Evolutionary conservation across 169 alveolate species (phyloP).

Genomic region (Babesia caballi): DNA sequence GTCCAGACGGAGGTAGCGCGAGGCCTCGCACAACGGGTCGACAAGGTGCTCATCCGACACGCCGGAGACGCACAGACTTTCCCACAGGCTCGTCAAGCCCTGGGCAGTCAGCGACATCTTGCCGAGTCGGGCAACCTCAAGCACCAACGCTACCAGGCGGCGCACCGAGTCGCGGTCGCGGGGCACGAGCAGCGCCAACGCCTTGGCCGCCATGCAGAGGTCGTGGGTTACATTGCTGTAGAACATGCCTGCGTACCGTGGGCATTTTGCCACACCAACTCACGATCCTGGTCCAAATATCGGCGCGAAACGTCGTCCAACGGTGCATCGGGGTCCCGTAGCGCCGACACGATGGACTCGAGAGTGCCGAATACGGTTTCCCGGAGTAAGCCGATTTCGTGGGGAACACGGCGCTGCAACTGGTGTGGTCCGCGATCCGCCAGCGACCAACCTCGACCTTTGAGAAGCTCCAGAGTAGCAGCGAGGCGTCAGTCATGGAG

Average conservation of each 20-base stretch:
- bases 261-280: no score
- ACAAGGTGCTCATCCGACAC: slow-evolving; percentile 59
- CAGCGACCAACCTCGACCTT: slow-evolving; percentile 35
- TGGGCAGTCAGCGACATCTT: slow-evolving; percentile 51
- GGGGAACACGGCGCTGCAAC: slow-evolving; percentile 50
- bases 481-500: slow-evolving; percentile 47
- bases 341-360: slow-evolving; percentile 20
- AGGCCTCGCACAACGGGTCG: slow-evolving; percentile 70
- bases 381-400: slow-evolving; percentile 21
- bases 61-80: slow-evolving; percentile 58
- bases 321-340: slow-evolving; percentile 5
- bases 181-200: slow-evolving; percentile 57
- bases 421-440: no score
- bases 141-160: slow-evolving; percentile 4
- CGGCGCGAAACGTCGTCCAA: not conserved
- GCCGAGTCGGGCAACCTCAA: slow-evolving; percentile 11
- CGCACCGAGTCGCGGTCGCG: slow-evolving; percentile 22
- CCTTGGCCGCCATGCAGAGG: slow-evolving; percentile 56
- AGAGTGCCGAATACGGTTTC: not conserved
- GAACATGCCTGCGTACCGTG: slow-evolving; percentile 36
- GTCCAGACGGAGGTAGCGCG: slow-evolving; percentile 75
- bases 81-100: slow-evolving; percentile 81
- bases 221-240: slow-evolving; percentile 57
- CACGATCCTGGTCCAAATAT: slow-evolving; percentile 50
- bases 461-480: slow-evolving; percentile 62